A percentile compares a stretch with the other conserved stretches of the same genome.
Evolutionary conservation across 805 yeast genomes (phyloP).

Genomic region (Wickerhamiella azymoides): DNA sequence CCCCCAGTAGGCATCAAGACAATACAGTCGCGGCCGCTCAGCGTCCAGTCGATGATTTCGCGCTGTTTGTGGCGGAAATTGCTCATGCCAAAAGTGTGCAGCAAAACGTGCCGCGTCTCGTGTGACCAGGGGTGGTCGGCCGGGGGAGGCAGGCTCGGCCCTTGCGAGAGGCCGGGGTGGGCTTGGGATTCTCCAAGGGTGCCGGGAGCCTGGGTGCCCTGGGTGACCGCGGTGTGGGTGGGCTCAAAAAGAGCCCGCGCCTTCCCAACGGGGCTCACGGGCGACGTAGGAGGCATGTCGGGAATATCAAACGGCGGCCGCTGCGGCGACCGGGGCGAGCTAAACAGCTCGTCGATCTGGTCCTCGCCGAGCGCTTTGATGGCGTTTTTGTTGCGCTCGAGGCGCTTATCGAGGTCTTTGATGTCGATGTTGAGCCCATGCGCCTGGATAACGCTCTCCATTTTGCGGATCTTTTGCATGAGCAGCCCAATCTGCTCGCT

Average conservation of each 20-base stretch:
- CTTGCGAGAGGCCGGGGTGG: too few relatives aligned
- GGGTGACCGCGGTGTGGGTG: slow-evolving; percentile 2
- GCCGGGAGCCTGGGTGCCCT: background rate
- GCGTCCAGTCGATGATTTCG: slow-evolving; percentile 71
- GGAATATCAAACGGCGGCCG: too few relatives aligned
- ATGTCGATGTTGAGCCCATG: slow-evolving; percentile 3
- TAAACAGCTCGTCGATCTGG: background rate
- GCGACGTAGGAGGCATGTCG: too few relatives aligned
- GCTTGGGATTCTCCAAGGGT: too few relatives aligned
- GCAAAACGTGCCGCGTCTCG: slow-evolving; percentile 49
- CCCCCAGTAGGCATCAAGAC: slow-evolving; percentile 99
- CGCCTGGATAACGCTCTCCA: too few relatives aligned
- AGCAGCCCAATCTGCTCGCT: slow-evolving; percentile 19
- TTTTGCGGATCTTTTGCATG: slow-evolving; percentile 14
- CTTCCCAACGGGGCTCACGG: background rate
- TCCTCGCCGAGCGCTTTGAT: background rate
- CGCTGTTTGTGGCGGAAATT: slow-evolving; percentile 71
- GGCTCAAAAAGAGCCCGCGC: background rate
- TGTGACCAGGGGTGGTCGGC: slow-evolving; percentile 40
- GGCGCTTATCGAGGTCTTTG: slow-evolving; percentile 9
- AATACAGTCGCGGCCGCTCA: slow-evolving; percentile 70
- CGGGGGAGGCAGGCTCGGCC: background rate
- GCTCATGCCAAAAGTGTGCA: slow-evolving; percentile 44
- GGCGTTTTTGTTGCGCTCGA: slow-evolving; percentile 13
- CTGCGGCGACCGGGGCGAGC: too few relatives aligned